phyloP scores from a whole-genome alignment of 768 basidiomycete genomes.

The Leucosporidium creatinivorum region DNA sequence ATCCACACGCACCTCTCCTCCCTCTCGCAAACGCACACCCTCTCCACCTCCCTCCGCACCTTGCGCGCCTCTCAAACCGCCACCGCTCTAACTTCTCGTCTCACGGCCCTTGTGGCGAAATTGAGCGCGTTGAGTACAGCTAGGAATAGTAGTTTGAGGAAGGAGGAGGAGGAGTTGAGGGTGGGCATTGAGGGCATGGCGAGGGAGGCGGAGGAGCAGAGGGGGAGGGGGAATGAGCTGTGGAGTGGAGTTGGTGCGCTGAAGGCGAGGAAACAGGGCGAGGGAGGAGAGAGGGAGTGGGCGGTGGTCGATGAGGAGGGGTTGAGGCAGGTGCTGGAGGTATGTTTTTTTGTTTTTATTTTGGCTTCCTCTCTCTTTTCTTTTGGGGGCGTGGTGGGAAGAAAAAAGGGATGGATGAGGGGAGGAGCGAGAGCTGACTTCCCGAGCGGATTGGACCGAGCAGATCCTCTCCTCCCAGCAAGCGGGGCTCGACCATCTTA shows the following conservation, averaged over 20 bases:
- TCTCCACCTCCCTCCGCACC: constrained; percentile 62
- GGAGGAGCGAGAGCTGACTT: neutral
- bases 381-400: too few species aligned
- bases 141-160: constrained; percentile 64
- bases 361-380: too few species aligned
- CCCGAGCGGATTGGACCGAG: neutral
- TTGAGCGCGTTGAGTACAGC: constrained; percentile 70
- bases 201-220: constrained; percentile 55
- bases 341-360: constrained; percentile 39
- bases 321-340: constrained; percentile 65
- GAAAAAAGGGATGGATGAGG: too few species aligned
- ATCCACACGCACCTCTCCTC: constrained; percentile 58
- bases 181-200: constrained; percentile 64
- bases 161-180: constrained; percentile 71
- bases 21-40: constrained; percentile 56
- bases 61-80: constrained; percentile 58
- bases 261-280: constrained; percentile 54
- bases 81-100: constrained; percentile 61
- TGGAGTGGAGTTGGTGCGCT: constrained; percentile 77
- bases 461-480: constrained; percentile 73
- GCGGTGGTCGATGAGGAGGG: constrained; percentile 82
- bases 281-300: constrained; percentile 55
- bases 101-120: constrained; percentile 64
- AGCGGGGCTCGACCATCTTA: constrained; percentile 69
- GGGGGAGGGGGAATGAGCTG: constrained; percentile 63